These are phyloP conservation scores for Xylaria sp. DNA, from an alignment of 2,329 filamentous ascomycete genomes.

Conservation along the genomic window DNA sequence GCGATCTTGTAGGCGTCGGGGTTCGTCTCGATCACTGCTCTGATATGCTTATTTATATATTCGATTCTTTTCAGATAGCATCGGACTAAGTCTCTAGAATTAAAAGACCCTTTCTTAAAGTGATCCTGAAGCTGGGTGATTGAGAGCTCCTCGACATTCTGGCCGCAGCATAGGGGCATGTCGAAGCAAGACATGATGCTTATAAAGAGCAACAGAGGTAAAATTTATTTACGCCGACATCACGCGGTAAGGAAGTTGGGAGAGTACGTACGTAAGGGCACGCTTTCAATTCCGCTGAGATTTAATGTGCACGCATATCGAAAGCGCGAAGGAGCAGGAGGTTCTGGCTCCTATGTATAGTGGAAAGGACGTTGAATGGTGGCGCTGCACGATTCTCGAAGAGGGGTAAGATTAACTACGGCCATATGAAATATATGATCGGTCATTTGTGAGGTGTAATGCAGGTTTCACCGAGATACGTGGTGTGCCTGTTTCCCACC, in stretches of 20 bases:
- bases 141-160: constrained; percentile 18
- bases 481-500: no score
- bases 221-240: neutral
- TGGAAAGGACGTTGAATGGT: no score
- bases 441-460: no score
- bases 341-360: no score
- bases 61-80: constrained; percentile 20
- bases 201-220: neutral
- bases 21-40: constrained; percentile 22
- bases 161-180: constrained; percentile 12
- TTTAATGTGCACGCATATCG: no score
- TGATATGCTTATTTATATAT: constrained; percentile 8
- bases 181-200: neutral
- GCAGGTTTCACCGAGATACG: no score
- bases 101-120: constrained; percentile 7
- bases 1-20: constrained; percentile 19
- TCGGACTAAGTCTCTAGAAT: constrained; percentile 3
- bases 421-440: no score
- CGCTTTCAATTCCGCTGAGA: neutral
- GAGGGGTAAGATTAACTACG: no score
- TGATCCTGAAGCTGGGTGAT: constrained; percentile 14
- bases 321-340: no score
- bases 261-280: neutral
- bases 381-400: no score
- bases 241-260: neutral